These are phyloP conservation scores for Trichoderma lentiforme DNA, from an alignment of 2,329 filamentous ascomycete genomes.

Conservation along the genomic window DNA sequence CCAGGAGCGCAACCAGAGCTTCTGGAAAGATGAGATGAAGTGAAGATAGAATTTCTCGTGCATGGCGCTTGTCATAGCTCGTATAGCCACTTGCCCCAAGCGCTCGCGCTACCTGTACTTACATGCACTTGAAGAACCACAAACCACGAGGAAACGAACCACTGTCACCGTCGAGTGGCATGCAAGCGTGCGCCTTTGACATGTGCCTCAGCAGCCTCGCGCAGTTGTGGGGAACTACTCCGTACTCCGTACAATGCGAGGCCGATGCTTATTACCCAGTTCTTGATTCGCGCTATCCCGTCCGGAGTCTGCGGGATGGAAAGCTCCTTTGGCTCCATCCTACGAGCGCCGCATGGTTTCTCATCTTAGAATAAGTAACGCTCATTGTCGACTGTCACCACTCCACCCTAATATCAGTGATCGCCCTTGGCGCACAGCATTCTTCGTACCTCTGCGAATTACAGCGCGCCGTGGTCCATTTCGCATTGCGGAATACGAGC, in stretches of 20 bases:
- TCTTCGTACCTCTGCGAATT: background rate
- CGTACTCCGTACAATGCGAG: background rate
- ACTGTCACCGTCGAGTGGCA: background rate
- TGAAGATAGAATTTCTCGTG: background rate
- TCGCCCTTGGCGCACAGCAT: background rate
- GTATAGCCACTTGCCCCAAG: background rate
- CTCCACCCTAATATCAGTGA: slow-evolving; percentile 5
- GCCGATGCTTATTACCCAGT: background rate
- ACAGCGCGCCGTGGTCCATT: background rate
- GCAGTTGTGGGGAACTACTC: background rate
- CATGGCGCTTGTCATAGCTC: slow-evolving; percentile 1
- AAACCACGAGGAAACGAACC: background rate
- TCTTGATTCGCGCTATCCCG: background rate
- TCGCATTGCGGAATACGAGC: background rate
- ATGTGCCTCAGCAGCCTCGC: slow-evolving; percentile 5
- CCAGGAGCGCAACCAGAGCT: background rate
- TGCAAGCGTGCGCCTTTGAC: background rate
- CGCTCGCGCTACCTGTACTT: background rate
- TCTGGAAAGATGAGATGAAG: background rate
- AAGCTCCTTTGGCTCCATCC: background rate
- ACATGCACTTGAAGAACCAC: background rate
- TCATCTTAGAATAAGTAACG: background rate
- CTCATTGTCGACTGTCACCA: background rate
- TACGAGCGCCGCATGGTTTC: background rate
- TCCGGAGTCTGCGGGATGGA: slow-evolving; percentile 2